phyloP scores from a whole-genome alignment of 306 rosid genomes.

The Cicer pinnatifidum region DNA sequence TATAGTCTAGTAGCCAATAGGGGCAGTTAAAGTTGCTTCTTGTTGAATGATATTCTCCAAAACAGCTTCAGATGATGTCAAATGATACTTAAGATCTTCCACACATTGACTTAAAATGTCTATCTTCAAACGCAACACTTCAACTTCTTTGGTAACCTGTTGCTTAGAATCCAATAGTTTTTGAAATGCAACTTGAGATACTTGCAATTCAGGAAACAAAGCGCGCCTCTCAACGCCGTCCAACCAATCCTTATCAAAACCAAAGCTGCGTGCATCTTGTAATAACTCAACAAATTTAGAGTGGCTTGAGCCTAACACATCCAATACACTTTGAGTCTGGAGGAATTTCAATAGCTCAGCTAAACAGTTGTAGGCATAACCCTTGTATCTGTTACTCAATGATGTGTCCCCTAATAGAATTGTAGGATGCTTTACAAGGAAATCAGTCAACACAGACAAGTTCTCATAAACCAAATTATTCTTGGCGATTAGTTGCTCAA shows the following conservation, averaged over 20 bases:
- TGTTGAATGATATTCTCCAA: neutral
- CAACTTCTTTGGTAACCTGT: neutral
- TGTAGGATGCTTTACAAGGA: slow-evolving; percentile 9
- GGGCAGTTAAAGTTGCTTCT: neutral
- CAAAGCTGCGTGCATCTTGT: neutral
- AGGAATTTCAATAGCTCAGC: slow-evolving; percentile 37
- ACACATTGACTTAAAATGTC: neutral
- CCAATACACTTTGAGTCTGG: slow-evolving; percentile 8
- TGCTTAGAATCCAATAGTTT: neutral
- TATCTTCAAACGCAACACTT: neutral
- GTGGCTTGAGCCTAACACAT: slow-evolving; percentile 18
- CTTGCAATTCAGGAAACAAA: neutral
- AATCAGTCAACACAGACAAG: slow-evolving; percentile 26
- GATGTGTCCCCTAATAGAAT: neutral
- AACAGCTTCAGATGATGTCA: neutral
- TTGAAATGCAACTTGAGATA: neutral
- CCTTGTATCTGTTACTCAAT: neutral
- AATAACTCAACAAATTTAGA: slow-evolving; percentile 19
- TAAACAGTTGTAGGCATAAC: neutral
- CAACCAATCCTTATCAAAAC: slow-evolving; percentile 8
- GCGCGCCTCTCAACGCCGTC: neutral
- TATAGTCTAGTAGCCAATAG: neutral
- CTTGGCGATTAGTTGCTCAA: neutral
- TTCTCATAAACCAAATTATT: slow-evolving; percentile 5
- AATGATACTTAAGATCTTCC: neutral